These are phyloP conservation scores for Penicillium sp. DNA, from an alignment of 2,329 filamentous ascomycete species.

Conservation along the genomic window DNA sequence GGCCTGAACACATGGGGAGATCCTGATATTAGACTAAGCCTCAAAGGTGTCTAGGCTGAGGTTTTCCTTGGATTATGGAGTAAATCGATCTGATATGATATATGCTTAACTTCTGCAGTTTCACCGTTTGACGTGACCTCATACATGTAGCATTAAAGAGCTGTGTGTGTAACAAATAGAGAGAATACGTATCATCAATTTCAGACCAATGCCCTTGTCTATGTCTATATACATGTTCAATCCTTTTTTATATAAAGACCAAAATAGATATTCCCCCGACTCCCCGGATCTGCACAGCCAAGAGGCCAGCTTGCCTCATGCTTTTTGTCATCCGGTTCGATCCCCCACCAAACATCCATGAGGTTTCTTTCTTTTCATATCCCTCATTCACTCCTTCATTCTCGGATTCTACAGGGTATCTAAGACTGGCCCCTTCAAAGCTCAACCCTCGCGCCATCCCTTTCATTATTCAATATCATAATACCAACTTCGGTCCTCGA, in stretches of 20 bases:
- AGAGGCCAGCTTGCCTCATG: slow-evolving; percentile 14
- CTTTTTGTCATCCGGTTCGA: slow-evolving; percentile 7
- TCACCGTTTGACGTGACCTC: slow-evolving; percentile 1
- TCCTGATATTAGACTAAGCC: too few species aligned
- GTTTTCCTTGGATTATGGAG: neutral
- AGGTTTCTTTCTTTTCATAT: slow-evolving; percentile 4
- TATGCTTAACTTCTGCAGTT: neutral
- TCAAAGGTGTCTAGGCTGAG: neutral
- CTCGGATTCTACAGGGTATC: neutral
- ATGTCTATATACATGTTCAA: neutral
- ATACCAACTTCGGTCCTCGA: slow-evolving; percentile 1
- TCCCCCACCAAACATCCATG: slow-evolving; percentile 5
- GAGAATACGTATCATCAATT: neutral
- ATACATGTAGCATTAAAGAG: neutral
- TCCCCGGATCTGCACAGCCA: slow-evolving; percentile 10
- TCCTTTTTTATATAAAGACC: neutral
- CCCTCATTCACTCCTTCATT: slow-evolving; percentile 16
- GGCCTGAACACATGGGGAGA: neutral
- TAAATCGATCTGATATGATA: neutral
- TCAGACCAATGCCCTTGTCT: neutral
- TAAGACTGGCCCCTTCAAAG: neutral
- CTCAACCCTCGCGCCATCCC: neutral
- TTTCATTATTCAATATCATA: neutral
- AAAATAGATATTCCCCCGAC: neutral
- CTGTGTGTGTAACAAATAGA: neutral